Conservation (phyloP, 441 rosid species). For the Theobroma grandiflorum region DNA sequence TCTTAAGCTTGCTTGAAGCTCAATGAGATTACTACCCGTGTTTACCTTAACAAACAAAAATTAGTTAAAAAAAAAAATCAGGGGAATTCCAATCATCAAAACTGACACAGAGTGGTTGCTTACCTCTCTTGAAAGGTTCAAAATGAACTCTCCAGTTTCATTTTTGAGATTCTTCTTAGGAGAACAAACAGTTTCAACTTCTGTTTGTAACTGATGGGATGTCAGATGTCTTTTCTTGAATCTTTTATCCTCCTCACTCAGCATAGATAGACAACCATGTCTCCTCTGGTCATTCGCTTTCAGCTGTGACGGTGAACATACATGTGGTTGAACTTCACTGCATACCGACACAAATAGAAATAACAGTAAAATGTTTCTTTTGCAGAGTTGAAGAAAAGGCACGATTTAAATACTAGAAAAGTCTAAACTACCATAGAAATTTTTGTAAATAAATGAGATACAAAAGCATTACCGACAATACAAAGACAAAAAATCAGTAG, state of each 20-base stretch:
- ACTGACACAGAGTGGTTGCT: constrained; percentile 27
- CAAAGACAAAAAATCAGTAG: constrained; percentile 82
- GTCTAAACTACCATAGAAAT: neutral
- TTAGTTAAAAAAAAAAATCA: constrained; percentile 22
- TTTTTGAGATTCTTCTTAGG: constrained; percentile 48
- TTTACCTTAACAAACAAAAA: constrained; percentile 43
- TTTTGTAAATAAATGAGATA: constrained; percentile 21
- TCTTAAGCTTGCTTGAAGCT: constrained; percentile 64
- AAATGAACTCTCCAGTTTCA: constrained; percentile 42
- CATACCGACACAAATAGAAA: constrained; percentile 30
- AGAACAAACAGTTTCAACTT: constrained; percentile 37
- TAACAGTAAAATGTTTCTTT: neutral
- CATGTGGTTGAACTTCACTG: constrained; percentile 72
- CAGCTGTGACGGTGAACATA: constrained; percentile 51
- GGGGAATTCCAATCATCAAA: constrained; percentile 14
- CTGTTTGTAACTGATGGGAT: constrained; percentile 39
- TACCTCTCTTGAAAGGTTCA: constrained; percentile 53
- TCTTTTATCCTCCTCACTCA: constrained; percentile 47
- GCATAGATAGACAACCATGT: constrained; percentile 46
- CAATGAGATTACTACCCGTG: constrained; percentile 34
- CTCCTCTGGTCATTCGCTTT: constrained; percentile 61
- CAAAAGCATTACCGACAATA: constrained; percentile 73
- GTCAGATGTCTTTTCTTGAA: constrained; percentile 61
- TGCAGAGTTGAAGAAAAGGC: neutral
- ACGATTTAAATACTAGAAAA: neutral